Conservation (phyloP, 129 eudicot species). For the Ambrosia trifida region DNA sequence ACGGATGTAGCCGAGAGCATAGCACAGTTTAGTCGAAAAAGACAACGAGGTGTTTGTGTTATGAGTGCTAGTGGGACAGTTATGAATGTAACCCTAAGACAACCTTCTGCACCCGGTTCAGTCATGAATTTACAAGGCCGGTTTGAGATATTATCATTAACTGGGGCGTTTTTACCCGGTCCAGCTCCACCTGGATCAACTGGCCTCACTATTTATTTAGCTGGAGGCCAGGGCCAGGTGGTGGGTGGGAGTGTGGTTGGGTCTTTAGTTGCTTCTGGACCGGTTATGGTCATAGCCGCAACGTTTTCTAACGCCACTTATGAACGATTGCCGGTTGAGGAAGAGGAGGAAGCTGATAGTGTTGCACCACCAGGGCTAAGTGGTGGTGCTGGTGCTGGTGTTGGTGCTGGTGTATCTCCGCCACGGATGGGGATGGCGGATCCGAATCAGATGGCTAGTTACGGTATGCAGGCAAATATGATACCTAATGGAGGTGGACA, state of each 20-base stretch:
- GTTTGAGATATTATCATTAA: slow-evolving; percentile 48
- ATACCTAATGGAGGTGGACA: slow-evolving; percentile 52
- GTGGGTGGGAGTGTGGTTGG: slow-evolving; percentile 63
- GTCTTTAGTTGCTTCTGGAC: slow-evolving; percentile 49
- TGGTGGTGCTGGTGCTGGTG: slow-evolving; percentile 33
- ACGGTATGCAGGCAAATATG: slow-evolving; percentile 45
- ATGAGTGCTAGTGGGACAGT: slow-evolving; percentile 57
- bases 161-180: slow-evolving; percentile 53
- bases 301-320: slow-evolving; percentile 57
- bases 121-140: slow-evolving; percentile 58
- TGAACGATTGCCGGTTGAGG: slow-evolving; percentile 53
- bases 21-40: slow-evolving; percentile 49
- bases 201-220: slow-evolving; percentile 48
- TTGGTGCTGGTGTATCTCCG: slow-evolving; percentile 38
- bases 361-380: slow-evolving; percentile 34
- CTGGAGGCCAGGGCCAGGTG: slow-evolving; percentile 60
- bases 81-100: slow-evolving; percentile 52
- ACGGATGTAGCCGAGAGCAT: slow-evolving; percentile 49
- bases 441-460: slow-evolving; percentile 28
- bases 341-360: slow-evolving; percentile 46
- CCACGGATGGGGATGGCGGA: slow-evolving; percentile 39
- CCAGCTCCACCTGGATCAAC: slow-evolving; percentile 61
- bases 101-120: slow-evolving; percentile 47
- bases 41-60: slow-evolving; percentile 50
- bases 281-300: slow-evolving; percentile 58